These are phyloP conservation scores for Cytospora mali DNA, from an alignment of 2,329 filamentous ascomycete genomes.

Conservation along the genomic window DNA sequence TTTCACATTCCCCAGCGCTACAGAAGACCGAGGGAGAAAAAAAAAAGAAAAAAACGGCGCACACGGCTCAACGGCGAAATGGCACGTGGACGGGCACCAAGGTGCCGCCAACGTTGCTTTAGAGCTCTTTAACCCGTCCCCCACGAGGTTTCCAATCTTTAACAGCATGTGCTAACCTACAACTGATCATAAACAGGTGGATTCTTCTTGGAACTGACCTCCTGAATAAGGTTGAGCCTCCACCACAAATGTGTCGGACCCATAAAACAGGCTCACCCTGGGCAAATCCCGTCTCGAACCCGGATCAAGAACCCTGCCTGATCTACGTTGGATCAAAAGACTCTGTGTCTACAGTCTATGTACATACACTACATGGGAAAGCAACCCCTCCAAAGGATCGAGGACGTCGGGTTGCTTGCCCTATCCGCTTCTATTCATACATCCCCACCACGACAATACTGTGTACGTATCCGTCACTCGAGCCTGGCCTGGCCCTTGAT, in stretches of 20 bases:
- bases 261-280: slow-evolving; percentile 21
- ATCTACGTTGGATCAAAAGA: slow-evolving; percentile 21
- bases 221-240: slow-evolving; percentile 29
- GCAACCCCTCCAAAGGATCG: too few relatives aligned
- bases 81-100: neutral
- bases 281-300: slow-evolving; percentile 9
- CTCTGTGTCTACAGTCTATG: slow-evolving; percentile 4
- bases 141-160: too few relatives aligned
- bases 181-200: neutral
- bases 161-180: too few relatives aligned
- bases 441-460: neutral
- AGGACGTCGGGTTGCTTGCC: slow-evolving; percentile 4
- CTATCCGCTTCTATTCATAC: neutral
- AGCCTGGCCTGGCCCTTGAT: neutral
- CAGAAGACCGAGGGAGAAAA: too few relatives aligned
- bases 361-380: too few relatives aligned
- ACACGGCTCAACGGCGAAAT: neutral
- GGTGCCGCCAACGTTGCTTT: neutral
- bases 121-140: neutral
- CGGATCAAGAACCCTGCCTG: slow-evolving; percentile 12
- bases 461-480: neutral
- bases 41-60: neutral
- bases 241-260: slow-evolving; percentile 13
- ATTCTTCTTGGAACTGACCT: neutral
- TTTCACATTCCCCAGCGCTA: too few relatives aligned